These are phyloP conservation scores for Achaetomium macrosporum DNA, from an alignment of 2,329 filamentous ascomycete species.

Conservation along the genomic window DNA sequence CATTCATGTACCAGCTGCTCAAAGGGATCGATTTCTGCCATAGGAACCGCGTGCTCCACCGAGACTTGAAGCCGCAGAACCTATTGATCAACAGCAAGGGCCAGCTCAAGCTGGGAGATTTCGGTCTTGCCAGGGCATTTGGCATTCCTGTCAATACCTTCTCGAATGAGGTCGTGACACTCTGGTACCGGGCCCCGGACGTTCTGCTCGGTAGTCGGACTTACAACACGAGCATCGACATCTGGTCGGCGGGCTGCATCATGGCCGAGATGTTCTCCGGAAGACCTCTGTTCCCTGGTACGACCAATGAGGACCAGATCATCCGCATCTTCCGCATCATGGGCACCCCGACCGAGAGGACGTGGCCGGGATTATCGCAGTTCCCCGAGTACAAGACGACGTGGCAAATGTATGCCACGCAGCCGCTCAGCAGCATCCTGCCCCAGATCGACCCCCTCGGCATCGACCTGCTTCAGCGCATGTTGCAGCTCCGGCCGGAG, in stretches of 20 bases:
- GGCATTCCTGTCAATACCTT: conserved; percentile 98
- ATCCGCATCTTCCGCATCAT: conserved; percentile 97
- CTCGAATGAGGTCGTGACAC: conserved; percentile 93
- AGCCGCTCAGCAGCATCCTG: conserved; percentile 79
- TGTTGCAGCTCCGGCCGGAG: conserved; percentile 91
- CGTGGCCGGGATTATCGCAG: conserved; percentile 90
- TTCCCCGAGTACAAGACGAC: conserved; percentile 97
- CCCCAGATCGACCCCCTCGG: conserved; percentile 85
- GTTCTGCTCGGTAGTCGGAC: conserved; percentile 89
- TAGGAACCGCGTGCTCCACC: conserved; percentile 91
- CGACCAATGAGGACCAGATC: conserved; percentile 96
- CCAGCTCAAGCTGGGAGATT: conserved; percentile 87
- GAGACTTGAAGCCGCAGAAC: conserved; percentile 94
- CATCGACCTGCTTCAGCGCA: conserved; percentile 78
- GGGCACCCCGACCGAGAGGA: conserved; percentile 92
- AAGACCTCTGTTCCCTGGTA: conserved; percentile 89
- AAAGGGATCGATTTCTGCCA: conserved; percentile 97
- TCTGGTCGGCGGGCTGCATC: conserved; percentile 98
- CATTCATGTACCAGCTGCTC: conserved; percentile 97
- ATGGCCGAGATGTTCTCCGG: conserved; percentile 99
- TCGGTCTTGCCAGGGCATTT: conserved; percentile 88
- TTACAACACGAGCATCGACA: conserved; percentile 99
- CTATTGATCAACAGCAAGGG: conserved; percentile 90
- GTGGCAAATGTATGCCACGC: conserved; percentile 90
- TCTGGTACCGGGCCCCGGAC: conserved; percentile 96